Base-by-base conservation (phyloP, 2,329 filamentous ascomycete species). In the Paracorniculantispora psalliotae region DNA sequence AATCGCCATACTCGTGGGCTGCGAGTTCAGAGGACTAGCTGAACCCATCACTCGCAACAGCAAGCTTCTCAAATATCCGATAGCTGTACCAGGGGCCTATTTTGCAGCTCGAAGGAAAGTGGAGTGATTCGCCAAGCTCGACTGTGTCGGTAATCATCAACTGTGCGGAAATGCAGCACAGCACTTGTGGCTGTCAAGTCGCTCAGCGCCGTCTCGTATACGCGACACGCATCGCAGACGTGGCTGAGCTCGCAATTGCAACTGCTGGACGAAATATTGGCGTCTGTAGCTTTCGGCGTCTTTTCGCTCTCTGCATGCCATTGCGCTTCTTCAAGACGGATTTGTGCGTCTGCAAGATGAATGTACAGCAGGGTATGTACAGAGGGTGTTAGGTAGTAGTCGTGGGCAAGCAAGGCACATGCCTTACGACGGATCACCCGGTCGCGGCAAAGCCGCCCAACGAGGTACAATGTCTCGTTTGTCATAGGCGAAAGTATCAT, bases 251-350 rank as follows among this genome's bases (percentile, higher is more conserved):
- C 28, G 12, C n/a, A 9, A 49, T 17, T 21, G 10, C 47, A 49
- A 6, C 5, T 10, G 28, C 47, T 28, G 3, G 25, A 12, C 15
- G 46, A 19, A 25, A 9, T 2, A 8, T n/a, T 17, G 3, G 2
- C 28, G 7, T 4, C 13, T 12, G 23, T 13, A 7, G 23, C 9
- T 10, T 10, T 21, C 3, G 23, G 13, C 23, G 8, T 25, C 13
- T 3, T 7, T 30, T 2, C 28, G 3, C 4, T 12, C 12, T 30
- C 19, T 9, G 7, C 15, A 3, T 15, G 47, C 68, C 3, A 70
- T 67, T 19, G 13, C 13, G 13, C 23, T n/a, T 52, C 49, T 33
- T 52, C 49, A n/a, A 52, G 19, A 41, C 17, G 6, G 9, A 52
- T 52, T 19, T 39, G 49, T 3, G 49, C 21, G 15, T 52, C 49